Conservation (phyloP, 2,329 filamentous ascomycete genomes). For the Cercospora citrullina region DNA sequence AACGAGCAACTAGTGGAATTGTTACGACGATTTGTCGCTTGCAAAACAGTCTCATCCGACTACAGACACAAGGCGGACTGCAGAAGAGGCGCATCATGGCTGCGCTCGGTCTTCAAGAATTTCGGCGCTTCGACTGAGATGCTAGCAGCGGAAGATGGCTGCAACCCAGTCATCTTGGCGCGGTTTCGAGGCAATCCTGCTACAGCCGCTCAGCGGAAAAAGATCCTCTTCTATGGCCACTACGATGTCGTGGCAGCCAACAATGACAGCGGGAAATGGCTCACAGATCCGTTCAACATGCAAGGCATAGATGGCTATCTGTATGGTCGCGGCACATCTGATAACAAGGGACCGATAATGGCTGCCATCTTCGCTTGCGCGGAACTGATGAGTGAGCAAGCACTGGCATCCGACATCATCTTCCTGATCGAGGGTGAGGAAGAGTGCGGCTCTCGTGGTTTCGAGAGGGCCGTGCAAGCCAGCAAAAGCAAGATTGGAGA, state of each 20-base stretch:
- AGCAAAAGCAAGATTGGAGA: slow-evolving; percentile 84
- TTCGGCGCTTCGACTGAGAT: slow-evolving; percentile 88
- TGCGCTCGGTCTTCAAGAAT: slow-evolving; percentile 87
- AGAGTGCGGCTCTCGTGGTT: slow-evolving; percentile 89
- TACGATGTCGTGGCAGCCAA: slow-evolving; percentile 96
- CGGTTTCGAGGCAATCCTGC: slow-evolving; percentile 77
- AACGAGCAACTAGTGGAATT: slow-evolving; percentile 64
- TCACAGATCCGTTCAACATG: slow-evolving; percentile 83
- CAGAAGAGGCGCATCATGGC: slow-evolving; percentile 84
- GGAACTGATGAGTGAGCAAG: slow-evolving; percentile 80
- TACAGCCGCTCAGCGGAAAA: slow-evolving; percentile 68
- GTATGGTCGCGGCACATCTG: slow-evolving; percentile 93
- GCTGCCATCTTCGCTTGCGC: slow-evolving; percentile 92
- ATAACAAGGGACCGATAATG: slow-evolving; percentile 96
- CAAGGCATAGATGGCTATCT: slow-evolving; percentile 87
- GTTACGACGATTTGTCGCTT: slow-evolving; percentile 82
- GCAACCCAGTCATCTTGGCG: slow-evolving; percentile 92
- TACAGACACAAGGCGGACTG: slow-evolving; percentile 88
- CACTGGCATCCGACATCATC: slow-evolving; percentile 80
- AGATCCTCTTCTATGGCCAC: slow-evolving; percentile 94
- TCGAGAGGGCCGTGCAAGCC: slow-evolving; percentile 75
- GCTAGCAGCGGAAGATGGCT: slow-evolving; percentile 73
- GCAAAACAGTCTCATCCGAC: slow-evolving; percentile 85
- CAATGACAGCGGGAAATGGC: slow-evolving; percentile 78
- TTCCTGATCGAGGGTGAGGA: slow-evolving; percentile 97